These are phyloP conservation scores for Trametes maxima DNA, from an alignment of 768 basidiomycete species.

Conservation along the genomic window DNA sequence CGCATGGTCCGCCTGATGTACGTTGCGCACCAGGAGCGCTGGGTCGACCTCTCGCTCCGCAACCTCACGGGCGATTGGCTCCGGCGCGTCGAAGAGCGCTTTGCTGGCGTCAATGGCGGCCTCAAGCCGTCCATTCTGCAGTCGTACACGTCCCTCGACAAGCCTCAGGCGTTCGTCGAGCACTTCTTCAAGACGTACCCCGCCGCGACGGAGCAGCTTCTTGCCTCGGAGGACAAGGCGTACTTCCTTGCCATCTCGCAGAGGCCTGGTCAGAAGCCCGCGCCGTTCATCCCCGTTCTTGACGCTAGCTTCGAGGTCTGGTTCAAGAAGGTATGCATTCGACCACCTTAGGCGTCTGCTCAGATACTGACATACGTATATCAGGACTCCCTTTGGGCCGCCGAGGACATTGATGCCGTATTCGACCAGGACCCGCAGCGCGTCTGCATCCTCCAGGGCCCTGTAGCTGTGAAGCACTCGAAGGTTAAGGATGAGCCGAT, in stretches of 20 bases:
- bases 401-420: slow-evolving; percentile 97
- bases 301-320: slow-evolving; percentile 95
- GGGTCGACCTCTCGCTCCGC: slow-evolving; percentile 90
- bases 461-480: slow-evolving; percentile 90
- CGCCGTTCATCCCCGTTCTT: slow-evolving; percentile 95
- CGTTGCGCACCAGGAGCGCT: slow-evolving; percentile 86
- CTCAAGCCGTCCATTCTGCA: slow-evolving; percentile 82
- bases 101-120: slow-evolving; percentile 85
- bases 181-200: slow-evolving; percentile 87
- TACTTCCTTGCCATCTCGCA: slow-evolving; percentile 97
- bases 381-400: slow-evolving; percentile 95
- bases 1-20: slow-evolving; percentile 95
- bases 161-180: slow-evolving; percentile 75
- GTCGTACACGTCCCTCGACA: slow-evolving; percentile 83
- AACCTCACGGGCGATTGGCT: slow-evolving; percentile 98
- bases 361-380: slow-evolving; percentile 20
- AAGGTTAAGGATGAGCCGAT: slow-evolving; percentile 91
- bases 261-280: slow-evolving; percentile 96
- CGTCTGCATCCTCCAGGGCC: slow-evolving; percentile 96
- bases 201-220: slow-evolving; percentile 78
- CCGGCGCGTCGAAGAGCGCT: slow-evolving; percentile 92
- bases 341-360: not conserved
- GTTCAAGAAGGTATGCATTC: slow-evolving; percentile 90
- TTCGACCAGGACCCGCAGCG: slow-evolving; percentile 99
- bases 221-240: slow-evolving; percentile 91